Evolutionary conservation across 2,329 filamentous ascomycete genomes (phyloP).

Genomic region (Scedosporium aurantiacum): DNA sequence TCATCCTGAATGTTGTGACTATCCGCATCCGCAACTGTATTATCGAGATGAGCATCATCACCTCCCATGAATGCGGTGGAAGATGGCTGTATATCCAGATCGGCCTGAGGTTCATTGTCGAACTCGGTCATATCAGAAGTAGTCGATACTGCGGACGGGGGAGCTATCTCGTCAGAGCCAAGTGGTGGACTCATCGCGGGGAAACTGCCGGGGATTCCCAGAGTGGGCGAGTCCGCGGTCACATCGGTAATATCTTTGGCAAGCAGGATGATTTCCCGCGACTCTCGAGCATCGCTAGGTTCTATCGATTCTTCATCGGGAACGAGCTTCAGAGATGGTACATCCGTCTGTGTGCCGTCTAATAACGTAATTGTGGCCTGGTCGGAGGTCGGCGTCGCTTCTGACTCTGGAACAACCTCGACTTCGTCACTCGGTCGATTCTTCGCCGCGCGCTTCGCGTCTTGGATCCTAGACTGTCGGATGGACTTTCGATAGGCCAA

Average conservation of each 20-base stretch:
- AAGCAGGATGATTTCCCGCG: neutral
- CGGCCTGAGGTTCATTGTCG: slow-evolving; percentile 59
- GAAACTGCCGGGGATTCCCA: slow-evolving; percentile 49
- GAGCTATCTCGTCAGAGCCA: slow-evolving; percentile 32
- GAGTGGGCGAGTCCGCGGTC: slow-evolving; percentile 8
- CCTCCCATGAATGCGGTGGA: neutral
- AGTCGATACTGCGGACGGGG: slow-evolving; percentile 47
- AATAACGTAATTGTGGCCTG: neutral
- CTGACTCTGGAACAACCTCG: slow-evolving; percentile 19
- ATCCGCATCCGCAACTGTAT: neutral
- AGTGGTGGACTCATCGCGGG: slow-evolving; percentile 27
- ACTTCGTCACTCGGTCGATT: neutral
- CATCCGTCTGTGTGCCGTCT: neutral
- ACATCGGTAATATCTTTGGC: neutral
- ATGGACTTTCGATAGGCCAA: slow-evolving; percentile 80
- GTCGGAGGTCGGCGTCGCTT: slow-evolving; percentile 15
- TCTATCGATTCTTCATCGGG: neutral
- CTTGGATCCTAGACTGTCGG: slow-evolving; percentile 56
- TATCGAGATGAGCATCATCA: neutral
- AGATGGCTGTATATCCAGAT: slow-evolving; percentile 17
- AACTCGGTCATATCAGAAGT: slow-evolving; percentile 58
- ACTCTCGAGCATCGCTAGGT: neutral
- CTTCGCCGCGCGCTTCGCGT: slow-evolving; percentile 37
- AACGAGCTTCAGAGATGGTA: neutral
- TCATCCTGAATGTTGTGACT: neutral